Percentiles rank a stretch among this genome's conserved stretches.
Evolutionary conservation across 1,139 yeast genomes (phyloP).

Genomic region (Suhomyces panamericanus): DNA sequence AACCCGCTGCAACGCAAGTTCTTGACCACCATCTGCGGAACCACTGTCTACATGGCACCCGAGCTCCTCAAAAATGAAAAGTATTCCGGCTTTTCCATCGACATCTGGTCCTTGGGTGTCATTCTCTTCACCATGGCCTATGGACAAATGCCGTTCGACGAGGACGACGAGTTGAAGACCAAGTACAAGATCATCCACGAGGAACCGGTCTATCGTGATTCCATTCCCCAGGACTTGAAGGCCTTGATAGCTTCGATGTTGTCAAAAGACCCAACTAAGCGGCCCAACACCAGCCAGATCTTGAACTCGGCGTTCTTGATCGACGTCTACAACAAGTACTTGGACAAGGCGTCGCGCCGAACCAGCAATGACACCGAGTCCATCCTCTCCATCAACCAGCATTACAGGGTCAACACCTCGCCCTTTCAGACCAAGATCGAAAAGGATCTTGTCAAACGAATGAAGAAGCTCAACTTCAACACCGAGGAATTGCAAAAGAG

Average conservation of each 20-base stretch:
- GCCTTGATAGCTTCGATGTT: conserved; percentile 56
- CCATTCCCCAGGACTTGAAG: conserved; percentile 47
- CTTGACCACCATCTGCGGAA: conserved; percentile 87
- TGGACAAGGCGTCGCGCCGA: conserved; percentile 31
- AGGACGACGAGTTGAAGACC: conserved; percentile 70
- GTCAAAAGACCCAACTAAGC: conserved; percentile 59
- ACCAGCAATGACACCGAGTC: conserved; percentile 36
- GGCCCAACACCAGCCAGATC: conserved; percentile 65
- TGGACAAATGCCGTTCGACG: conserved; percentile 91
- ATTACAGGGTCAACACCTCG: conserved; percentile 32
- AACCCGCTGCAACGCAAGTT: conserved; percentile 51
- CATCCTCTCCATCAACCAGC: conserved; percentile 44
- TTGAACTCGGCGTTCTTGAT: conserved; percentile 63
- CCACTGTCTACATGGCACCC: conserved; percentile 96
- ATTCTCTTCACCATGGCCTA: conserved; percentile 86
- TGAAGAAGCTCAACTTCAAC: conserved; percentile 68
- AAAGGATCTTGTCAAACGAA: conserved; percentile 59
- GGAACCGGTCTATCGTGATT: conserved; percentile 58
- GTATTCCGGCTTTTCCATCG: conserved; percentile 81
- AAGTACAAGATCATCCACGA: conserved; percentile 59
- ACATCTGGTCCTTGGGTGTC: conserved; percentile 91
- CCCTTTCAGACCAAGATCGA: conserved; percentile 65
- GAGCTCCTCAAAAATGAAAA: conserved; percentile 69
- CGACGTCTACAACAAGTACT: conserved; percentile 31
- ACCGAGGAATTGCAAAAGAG: conserved; percentile 61